Base-by-base conservation (phyloP, 345 rosid species). In the Ricinus communis region DNA sequence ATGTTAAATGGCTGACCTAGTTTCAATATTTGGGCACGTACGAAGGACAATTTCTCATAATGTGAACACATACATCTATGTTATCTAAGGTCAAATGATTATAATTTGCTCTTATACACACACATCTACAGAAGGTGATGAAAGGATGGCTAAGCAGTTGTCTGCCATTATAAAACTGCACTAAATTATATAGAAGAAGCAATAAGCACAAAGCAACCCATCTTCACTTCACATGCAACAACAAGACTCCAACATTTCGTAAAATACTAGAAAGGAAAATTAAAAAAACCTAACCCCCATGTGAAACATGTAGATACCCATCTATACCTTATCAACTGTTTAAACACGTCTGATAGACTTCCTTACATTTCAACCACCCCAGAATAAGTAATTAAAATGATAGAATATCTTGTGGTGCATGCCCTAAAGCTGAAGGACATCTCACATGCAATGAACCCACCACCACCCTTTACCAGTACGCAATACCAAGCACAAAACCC, bases 381-480 rank as follows among this genome's bases (percentile, higher is more conserved):
- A 16, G 2, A 46, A 46, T 46, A n/a, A 51, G 59, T 36, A 12
- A 28, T 68, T n/a, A 24, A 33, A 33, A 33, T 33, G 2, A 6
- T 33, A 33, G 2, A 33, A 33, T 33, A 33, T 33, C 38, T 33
- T 33, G 38, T 33, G 6, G 38, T 21, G 8, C 22, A 49, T 72
- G 71, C 72, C 69, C 75, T 22, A 47, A 47, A 45, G 24, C 63
- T 71, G 56, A 65, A 36, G 72, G 40, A 51, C 68, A 51, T 65
- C 27, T 73, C 73, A 72, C 77, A 76, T 64, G 74, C 80, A 46
- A 30, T 30, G 72, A 69, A 72, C 74, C 6, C 38, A 33, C 38
- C 38, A 33, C 38, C 38, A 33, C 38, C 76, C 61, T 56, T 56
- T 56, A 28, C 38, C n/a, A 28, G 8, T 28, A 56, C 36, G 8